Conservation (phyloP, 139 green algal genomes). For the Trebouxia sp. region DNA sequence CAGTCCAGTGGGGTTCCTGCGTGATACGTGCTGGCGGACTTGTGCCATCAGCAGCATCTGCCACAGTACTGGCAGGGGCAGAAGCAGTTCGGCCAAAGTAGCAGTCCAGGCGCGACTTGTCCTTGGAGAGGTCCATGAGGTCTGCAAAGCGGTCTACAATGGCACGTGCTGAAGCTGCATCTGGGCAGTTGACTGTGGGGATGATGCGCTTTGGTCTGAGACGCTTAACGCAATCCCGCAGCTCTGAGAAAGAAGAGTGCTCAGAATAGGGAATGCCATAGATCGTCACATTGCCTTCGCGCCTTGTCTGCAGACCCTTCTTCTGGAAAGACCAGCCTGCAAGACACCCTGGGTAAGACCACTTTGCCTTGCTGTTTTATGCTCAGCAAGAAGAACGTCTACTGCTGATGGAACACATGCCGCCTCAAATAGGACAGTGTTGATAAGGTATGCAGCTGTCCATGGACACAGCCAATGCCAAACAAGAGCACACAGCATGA, state of each 20-base stretch:
- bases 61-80: not conserved
- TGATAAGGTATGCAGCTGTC: too few relatives aligned
- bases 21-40: too few relatives aligned
- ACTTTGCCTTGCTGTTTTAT: too few relatives aligned
- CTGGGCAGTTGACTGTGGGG: slow-evolving; percentile 69
- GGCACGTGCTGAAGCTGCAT: slow-evolving; percentile 26
- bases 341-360: not conserved
- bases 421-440: too few relatives aligned
- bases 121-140: slow-evolving; percentile 70
- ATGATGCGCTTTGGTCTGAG: slow-evolving; percentile 60
- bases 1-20: not conserved
- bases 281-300: slow-evolving; percentile 47
- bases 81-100: slow-evolving; percentile 24
- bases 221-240: slow-evolving; percentile 53
- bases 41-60: not conserved
- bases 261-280: slow-evolving; percentile 62
- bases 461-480: too few relatives aligned
- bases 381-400: too few relatives aligned
- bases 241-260: slow-evolving; percentile 56
- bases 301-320: slow-evolving; percentile 41
- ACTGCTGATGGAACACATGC: too few relatives aligned
- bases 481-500: too few relatives aligned
- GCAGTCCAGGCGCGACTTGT: slow-evolving; percentile 51
- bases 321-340: slow-evolving; percentile 65
- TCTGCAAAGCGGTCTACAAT: slow-evolving; percentile 56